Evolutionary conservation across 1,284 basidiomycete species (phyloP), one percentile per base, ranked within the genome.

Genomic region (Erythrobasidium hasegawianum): DNA sequence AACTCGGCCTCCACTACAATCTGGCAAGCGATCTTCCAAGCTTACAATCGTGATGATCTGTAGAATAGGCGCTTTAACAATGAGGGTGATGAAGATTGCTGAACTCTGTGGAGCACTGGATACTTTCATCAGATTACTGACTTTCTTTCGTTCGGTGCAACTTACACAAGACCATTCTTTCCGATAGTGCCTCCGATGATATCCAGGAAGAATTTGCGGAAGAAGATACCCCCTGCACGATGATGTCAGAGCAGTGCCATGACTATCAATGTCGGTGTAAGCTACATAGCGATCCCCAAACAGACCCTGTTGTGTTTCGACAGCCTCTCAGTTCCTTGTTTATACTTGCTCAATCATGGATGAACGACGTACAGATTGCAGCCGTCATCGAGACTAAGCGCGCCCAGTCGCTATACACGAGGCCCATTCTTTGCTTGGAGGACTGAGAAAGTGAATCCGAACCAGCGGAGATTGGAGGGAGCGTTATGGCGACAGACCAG

Each of bases 181-280:
- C 84, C 69, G 3, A 73, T 71, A 0, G 26, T 59, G 2, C 71
- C 76, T 14, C 73, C 76, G 39, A 77, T 69, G 68, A 79, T 76
- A 57, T 93, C 90, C 86, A 87, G 92, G 79, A 92, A 90, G 82
- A 89, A 92, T 79, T 93, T 92, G 77, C 89, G 87, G 80, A 85
- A 91, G 71, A 88, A 80, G 13, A 91, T 77, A 18, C 84, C 89
- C 79, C 83, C 61, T 64, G 14, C 7, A n/a, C n/a, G n/a, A n/a
- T n/a, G n/a, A n/a, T n/a, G n/a, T n/a, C n/a, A n/a, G n/a, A n/a
- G n/a, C n/a, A n/a, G n/a, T n/a, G n/a, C n/a, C n/a, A n/a, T n/a
- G n/a, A n/a, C n/a, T n/a, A n/a, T n/a, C n/a, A n/a, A n/a, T n/a
- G n/a, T n/a, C n/a, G n/a, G n/a, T n/a, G n/a, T n/a, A n/a, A n/a